Percentiles rank a stretch among this genome's conserved stretches.
Conservation (phyloP, 208 protist genomes). For the Acanthamoeba divionensis region DNA sequence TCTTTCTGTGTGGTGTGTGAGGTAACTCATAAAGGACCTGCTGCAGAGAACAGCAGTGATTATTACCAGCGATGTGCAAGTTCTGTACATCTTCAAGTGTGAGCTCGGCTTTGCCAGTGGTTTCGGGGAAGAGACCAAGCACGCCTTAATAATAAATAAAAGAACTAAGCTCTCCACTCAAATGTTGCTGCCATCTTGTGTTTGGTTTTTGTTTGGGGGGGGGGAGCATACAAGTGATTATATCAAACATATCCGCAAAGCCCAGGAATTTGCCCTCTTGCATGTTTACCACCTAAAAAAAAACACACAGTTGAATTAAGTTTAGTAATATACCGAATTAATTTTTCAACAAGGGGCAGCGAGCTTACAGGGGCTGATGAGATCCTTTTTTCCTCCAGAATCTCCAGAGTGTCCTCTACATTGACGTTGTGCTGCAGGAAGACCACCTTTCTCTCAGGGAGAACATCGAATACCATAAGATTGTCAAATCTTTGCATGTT, state of each 20-base stretch:
- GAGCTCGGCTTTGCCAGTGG: background rate
- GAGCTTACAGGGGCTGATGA: conserved; percentile 16
- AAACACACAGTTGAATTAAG: background rate
- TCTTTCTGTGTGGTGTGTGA: too few species aligned
- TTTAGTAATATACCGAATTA: background rate
- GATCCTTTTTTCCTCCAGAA: background rate
- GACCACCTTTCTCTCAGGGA: conserved; percentile 28
- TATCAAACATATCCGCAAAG: conserved; percentile 41
- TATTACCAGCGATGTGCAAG: too few species aligned
- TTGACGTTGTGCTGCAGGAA: conserved; percentile 41
- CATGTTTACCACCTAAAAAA: background rate
- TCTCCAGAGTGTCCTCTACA: conserved; percentile 7
- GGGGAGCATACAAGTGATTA: background rate
- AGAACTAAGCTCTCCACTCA: background rate
- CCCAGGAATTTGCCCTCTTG: conserved; percentile 19
- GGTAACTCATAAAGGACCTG: too few species aligned
- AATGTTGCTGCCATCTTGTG: too few species aligned
- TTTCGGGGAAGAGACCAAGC: background rate
- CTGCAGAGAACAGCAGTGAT: too few species aligned
- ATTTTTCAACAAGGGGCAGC: background rate
- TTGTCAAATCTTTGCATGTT: background rate
- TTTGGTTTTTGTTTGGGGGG: background rate
- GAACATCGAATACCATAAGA: conserved; percentile 41
- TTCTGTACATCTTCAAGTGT: background rate
- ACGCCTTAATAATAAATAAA: background rate